A percentile compares a stretch with the other conserved stretches of the same genome.
Evolutionary conservation across 495 filamentous ascomycete genomes (phyloP).

Genomic region (Apiosordaria backusii): DNA sequence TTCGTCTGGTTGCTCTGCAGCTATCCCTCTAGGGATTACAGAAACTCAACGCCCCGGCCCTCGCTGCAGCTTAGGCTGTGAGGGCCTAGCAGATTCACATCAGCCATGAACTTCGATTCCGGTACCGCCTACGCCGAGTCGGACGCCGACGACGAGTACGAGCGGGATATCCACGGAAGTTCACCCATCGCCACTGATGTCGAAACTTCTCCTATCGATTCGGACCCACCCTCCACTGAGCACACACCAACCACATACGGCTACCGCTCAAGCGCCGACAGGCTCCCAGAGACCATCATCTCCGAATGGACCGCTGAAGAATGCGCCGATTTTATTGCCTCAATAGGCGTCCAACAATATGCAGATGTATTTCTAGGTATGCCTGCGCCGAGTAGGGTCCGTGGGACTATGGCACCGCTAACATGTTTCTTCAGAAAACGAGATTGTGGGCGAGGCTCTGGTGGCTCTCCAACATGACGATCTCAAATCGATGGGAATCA

Average conservation of each 20-base stretch:
- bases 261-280: slow-evolving; percentile 60
- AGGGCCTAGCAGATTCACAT: slow-evolving; percentile 26
- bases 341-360: slow-evolving; percentile 79
- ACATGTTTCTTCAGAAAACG: slow-evolving; percentile 66
- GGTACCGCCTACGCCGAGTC: slow-evolving; percentile 73
- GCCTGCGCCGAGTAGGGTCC: slow-evolving; percentile 15
- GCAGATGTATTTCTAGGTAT: slow-evolving; percentile 70
- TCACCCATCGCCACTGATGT: slow-evolving; percentile 74
- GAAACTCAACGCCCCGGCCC: slow-evolving; percentile 12
- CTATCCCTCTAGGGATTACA: neutral
- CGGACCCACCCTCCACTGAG: slow-evolving; percentile 73
- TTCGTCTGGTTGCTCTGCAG: neutral
- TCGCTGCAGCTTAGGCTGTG: slow-evolving; percentile 26
- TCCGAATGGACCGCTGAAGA: slow-evolving; percentile 86
- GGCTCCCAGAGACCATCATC: slow-evolving; percentile 74
- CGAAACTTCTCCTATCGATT: slow-evolving; percentile 76
- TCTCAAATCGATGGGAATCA: slow-evolving; percentile 88
- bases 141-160: slow-evolving; percentile 93
- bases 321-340: slow-evolving; percentile 78
- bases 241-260: slow-evolving; percentile 86
- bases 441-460: slow-evolving; percentile 87
- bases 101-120: slow-evolving; percentile 54
- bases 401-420: slow-evolving; percentile 24
- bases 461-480: slow-evolving; percentile 88
- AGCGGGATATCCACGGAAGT: slow-evolving; percentile 68